Conservation (phyloP, 805 yeast genomes). For the Helenozyma baotianmanensis region DNA sequence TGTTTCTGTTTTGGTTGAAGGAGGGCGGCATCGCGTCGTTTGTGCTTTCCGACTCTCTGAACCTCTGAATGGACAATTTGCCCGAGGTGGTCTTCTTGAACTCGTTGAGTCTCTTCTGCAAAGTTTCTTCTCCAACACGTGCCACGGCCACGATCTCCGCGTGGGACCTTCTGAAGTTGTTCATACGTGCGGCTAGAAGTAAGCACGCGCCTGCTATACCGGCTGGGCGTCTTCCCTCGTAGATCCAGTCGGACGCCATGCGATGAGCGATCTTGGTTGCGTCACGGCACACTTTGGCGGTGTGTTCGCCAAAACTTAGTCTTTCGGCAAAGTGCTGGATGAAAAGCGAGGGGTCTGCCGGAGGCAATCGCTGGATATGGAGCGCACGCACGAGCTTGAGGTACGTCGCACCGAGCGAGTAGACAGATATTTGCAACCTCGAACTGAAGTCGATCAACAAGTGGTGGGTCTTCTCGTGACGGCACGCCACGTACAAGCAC, state of each 20-base stretch:
- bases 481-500: conserved; percentile 90
- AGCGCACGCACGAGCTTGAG: conserved; percentile 85
- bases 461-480: conserved; percentile 86
- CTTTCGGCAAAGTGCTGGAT: conserved; percentile 92
- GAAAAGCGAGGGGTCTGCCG: conserved; percentile 91
- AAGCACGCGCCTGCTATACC: conserved; percentile 98
- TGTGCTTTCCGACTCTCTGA: conserved; percentile 49
- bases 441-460: conserved; percentile 96
- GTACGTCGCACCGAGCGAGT: conserved; percentile 93
- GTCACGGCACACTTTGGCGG: conserved; percentile 74
- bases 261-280: conserved; percentile 83
- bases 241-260: conserved; percentile 94
- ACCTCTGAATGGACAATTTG: conserved; percentile 63
- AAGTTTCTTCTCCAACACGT: conserved; percentile 90
- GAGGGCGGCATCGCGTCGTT: conserved; percentile 78
- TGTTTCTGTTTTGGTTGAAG: conserved; percentile 54
- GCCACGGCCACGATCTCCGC: conserved; percentile 93
- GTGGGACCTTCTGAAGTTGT: conserved; percentile 86
- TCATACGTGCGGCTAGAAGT: conserved; percentile 92
- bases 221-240: conserved; percentile 96
- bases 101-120: conserved; percentile 86
- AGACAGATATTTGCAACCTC: conserved; percentile 83
- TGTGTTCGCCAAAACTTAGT: conserved; percentile 72
- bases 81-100: conserved; percentile 77
- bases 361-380: conserved; percentile 71